Evolutionary conservation across 371 early-diverging fungal genomes (phyloP), one percentile per base, ranked within the genome.

Genomic region (Dinochytrium kinnereticum): DNA sequence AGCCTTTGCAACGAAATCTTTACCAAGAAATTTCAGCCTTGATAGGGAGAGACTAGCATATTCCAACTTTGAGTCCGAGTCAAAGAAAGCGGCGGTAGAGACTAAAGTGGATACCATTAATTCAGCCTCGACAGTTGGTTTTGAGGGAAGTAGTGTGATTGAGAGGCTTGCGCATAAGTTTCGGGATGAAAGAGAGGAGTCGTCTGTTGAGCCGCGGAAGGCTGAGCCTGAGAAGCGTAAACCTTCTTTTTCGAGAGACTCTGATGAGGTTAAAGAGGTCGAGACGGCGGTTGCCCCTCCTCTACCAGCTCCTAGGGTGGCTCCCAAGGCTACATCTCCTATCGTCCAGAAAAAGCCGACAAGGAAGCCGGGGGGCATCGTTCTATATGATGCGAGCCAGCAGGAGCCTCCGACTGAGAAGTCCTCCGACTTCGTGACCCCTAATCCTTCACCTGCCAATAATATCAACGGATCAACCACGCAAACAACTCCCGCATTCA

Each of bases 331-430:
- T 5, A 5, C 7, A 30, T 7, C 36, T 33, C 31, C 61, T 21
- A 30, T 36, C 36, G n/a, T 26, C 5, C 7, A 61, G 24, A 61
- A 61, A 36, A 10, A 33, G 13, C 13, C 24, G 10, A 30, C 61
- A 15, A 31, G 61, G 37, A 61, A 61, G 34, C 7, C 34, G 17
- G 37, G 36, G 34, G 61, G 61, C 28, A 61, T 61, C 24, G 61
- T 61, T 3, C 61, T 61, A 7, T 61, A 61, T 24, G 61, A 61
- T 24, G 61, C 61, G 19, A 61, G 61, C 34, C 61, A 61, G 37
- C 61, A 61, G 24, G 61, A 31, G 19, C 61, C 36, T 31, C 61
- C 61, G 26, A 61, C 57, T 30, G n/a, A n/a, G n/a, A n/a, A n/a
- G n/a, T n/a, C n/a, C n/a, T n/a, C n/a, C n/a, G n/a, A n/a, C n/a